These are phyloP conservation scores for Leishmania major DNA, from an alignment of 208 protist species.

Conservation along the genomic window DNA sequence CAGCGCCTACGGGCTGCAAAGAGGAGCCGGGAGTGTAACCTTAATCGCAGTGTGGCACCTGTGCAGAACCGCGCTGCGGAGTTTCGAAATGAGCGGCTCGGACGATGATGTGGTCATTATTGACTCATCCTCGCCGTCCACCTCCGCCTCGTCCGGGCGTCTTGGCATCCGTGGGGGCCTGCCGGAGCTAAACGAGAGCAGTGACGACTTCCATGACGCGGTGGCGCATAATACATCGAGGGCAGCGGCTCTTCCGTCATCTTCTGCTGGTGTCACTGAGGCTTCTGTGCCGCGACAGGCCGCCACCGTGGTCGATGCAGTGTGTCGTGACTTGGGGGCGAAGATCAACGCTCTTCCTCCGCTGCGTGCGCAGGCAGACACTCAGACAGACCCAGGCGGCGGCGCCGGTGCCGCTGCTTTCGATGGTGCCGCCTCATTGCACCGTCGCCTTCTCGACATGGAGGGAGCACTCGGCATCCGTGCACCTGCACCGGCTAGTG, in stretches of 20 bases:
- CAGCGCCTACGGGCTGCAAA: neutral
- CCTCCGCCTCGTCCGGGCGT: neutral
- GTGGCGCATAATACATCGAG: neutral
- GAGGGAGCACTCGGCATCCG: constrained; percentile 23
- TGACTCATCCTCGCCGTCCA: constrained; percentile 26
- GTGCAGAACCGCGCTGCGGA: neutral
- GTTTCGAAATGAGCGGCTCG: constrained; percentile 5
- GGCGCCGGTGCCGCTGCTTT: neutral
- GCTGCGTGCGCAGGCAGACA: constrained; percentile 2
- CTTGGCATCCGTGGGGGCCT: neutral
- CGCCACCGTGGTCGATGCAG: neutral
- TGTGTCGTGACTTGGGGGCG: neutral
- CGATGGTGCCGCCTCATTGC: constrained; percentile 1
- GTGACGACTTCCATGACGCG: neutral
- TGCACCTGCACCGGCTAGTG: neutral
- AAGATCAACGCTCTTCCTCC: neutral
- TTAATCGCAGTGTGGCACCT: neutral
- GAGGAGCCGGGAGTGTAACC: neutral
- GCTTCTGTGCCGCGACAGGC: neutral
- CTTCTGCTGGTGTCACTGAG: neutral
- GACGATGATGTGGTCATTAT: constrained; percentile 33
- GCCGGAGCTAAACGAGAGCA: neutral
- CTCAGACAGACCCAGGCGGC: constrained; percentile 10
- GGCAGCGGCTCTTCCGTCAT: neutral
- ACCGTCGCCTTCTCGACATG: constrained; percentile 10